Percentiles rank a stretch among this genome's conserved stretches.
phyloP scores from a whole-genome alignment of 2,329 filamentous ascomycete species.

The Clarireedia sp. region DNA sequence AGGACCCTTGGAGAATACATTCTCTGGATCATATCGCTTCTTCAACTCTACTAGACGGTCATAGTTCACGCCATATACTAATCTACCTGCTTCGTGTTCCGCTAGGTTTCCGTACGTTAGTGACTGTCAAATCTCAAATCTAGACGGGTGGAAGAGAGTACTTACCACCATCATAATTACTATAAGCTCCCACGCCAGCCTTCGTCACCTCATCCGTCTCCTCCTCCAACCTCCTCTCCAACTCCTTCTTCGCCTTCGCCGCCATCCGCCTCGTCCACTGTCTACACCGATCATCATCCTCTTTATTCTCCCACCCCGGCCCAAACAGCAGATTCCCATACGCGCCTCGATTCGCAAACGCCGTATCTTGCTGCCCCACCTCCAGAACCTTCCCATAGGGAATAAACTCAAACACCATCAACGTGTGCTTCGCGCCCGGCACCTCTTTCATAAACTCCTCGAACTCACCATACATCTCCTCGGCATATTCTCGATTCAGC shows the following conservation, averaged over 20 bases:
- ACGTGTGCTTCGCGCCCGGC: conserved; percentile 16
- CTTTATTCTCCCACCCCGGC: conserved; percentile 24
- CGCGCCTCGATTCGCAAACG: conserved; percentile 25
- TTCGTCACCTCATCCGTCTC: conserved; percentile 4
- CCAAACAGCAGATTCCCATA: conserved; percentile 22
- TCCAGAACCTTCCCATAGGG: conserved; percentile 17
- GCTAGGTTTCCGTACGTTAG: not conserved
- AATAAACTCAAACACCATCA: conserved; percentile 19
- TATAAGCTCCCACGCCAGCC: conserved; percentile 8
- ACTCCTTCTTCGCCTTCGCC: conserved; percentile 8
- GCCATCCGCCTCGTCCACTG: conserved; percentile 19
- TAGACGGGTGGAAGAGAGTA: not conserved
- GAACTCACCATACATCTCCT: conserved; percentile 25
- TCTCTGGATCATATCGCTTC: conserved; percentile 19
- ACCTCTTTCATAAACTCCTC: conserved; percentile 23
- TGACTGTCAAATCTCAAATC: not conserved
- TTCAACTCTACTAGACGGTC: conserved; percentile 17
- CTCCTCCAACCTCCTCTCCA: conserved; percentile 10
- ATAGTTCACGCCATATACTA: conserved; percentile 17
- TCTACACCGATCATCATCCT: conserved; percentile 13
- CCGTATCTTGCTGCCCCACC: conserved; percentile 19
- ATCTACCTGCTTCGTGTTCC: conserved; percentile 9
- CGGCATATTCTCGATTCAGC: conserved; percentile 3
- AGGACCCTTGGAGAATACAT: conserved; percentile 7
- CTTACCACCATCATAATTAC: conserved; percentile 11